Conservation (phyloP, 306 rosid species). For the Argentina anserina region DNA sequence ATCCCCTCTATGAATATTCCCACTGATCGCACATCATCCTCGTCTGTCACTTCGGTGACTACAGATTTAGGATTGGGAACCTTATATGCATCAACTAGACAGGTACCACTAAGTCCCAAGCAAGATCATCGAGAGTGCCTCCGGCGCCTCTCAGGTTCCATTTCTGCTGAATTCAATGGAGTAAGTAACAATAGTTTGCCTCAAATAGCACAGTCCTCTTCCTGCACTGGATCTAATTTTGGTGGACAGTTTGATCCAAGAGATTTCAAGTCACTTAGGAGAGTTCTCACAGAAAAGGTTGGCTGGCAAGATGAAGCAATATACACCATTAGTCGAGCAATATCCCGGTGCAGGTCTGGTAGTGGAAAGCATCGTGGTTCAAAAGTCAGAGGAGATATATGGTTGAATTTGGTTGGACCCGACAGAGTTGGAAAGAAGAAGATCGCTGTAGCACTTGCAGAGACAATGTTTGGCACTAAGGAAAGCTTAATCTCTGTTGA, state of each 20-base stretch:
- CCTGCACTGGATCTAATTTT: conserved; percentile 38
- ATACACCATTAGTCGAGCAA: conserved; percentile 41
- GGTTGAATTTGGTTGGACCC: conserved; percentile 82
- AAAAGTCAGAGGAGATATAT: conserved; percentile 53
- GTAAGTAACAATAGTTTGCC: conserved; percentile 31
- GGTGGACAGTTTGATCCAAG: conserved; percentile 40
- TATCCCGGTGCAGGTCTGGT: conserved; percentile 48
- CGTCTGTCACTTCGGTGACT: conserved; percentile 55
- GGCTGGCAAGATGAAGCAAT: conserved; percentile 85
- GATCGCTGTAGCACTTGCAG: conserved; percentile 68
- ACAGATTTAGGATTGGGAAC: conserved; percentile 97
- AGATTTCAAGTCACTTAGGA: conserved; percentile 62
- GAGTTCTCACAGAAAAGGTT: conserved; percentile 51
- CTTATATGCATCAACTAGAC: conserved; percentile 45
- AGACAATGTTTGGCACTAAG: conserved; percentile 46
- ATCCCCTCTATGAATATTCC: conserved; percentile 26
- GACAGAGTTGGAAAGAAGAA: conserved; percentile 79
- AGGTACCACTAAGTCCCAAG: conserved; percentile 42
- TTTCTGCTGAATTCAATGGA: conserved; percentile 47
- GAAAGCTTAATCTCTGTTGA: conserved; percentile 63
- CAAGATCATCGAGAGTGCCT: conserved; percentile 32
- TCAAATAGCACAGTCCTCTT: conserved; percentile 39
- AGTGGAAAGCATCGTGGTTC: conserved; percentile 41
- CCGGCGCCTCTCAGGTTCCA: conserved; percentile 49
- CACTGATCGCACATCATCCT: conserved; percentile 34